Base-by-base conservation (phyloP, 208 protist genomes). In the Acanthamoeba triangularis region DNA sequence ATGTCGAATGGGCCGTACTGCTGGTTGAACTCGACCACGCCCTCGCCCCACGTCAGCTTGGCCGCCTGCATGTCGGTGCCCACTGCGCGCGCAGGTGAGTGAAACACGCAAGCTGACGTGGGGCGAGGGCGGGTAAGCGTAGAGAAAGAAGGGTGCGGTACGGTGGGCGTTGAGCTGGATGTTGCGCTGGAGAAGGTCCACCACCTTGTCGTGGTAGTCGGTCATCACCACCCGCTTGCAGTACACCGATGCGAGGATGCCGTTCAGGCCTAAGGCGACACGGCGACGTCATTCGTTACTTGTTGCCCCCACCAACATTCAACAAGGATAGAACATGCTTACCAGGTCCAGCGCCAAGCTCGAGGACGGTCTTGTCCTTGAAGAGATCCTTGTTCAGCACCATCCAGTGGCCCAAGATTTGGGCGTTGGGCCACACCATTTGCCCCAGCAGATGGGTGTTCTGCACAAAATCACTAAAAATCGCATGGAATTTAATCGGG, bases 141-240 rank as follows among this genome's bases (percentile, higher is more conserved):
- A 41, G 65, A 23, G 33, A 16, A 23, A 8, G 74, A 11, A n/a
- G 3, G 52, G 44, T 3, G 13, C 14, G 25, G 74, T 52, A 84
- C 74, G 74, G 41, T 84, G 74, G 23, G 74, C 54, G 74, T 84
- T 84, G 41, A 84, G 74, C 44, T 56, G 74, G 44, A 84, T 84
- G 74, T 84, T 84, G 74, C 74, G 74, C 4, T 84, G 74, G 25
- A 84, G 74, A 41, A 84, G 74, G 33, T 84, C 74, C 23, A 84
- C 74, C 74, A 84, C 74, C 44, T 84, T 84, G 10, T 84, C 74
- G 74, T 84, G 74, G 44, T 84, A 84, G 41, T 84, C 74, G 44
- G 74, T 84, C 74, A 84, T 84, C 74, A 84, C 74, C 74, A 84
- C 74, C 8, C 74, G 74, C 74, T 84, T 84, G 74, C 74, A 84